Evolutionary conservation across 2,329 filamentous ascomycete species (phyloP).

Genomic region (Colletotrichum simmondsii): DNA sequence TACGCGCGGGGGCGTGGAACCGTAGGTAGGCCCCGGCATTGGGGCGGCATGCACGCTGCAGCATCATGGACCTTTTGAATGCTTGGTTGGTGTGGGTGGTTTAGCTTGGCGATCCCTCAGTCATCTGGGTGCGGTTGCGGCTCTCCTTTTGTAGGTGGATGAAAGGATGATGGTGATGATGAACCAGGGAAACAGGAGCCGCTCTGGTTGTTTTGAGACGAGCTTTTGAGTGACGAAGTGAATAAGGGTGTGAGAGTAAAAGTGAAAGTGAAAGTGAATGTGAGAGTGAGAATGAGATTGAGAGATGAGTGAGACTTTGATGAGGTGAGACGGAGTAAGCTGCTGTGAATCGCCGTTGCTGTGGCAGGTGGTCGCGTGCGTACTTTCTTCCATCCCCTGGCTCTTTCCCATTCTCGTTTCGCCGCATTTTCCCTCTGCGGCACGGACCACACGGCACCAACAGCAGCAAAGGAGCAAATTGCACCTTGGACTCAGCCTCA

Average conservation of each 20-base stretch:
- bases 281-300: neutral
- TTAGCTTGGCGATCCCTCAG: neutral
- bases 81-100: neutral
- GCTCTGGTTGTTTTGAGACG: neutral
- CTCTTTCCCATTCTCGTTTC: neutral
- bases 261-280: neutral
- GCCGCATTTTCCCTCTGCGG: neutral
- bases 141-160: neutral
- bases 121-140: neutral
- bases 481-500: neutral
- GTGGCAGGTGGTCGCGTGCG: constrained; percentile 24
- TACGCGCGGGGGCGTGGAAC: neutral
- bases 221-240: neutral
- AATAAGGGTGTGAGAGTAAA: neutral
- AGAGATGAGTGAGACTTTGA: neutral
- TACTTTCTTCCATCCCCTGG: neutral
- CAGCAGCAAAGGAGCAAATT: neutral
- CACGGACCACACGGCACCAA: constrained; percentile 12
- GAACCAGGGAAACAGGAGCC: neutral
- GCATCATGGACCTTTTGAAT: constrained; percentile 13
- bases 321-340: constrained; percentile 5
- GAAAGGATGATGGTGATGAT: neutral
- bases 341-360: constrained; percentile 2
- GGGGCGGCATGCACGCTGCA: constrained; percentile 19
- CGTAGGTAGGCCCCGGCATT: neutral